Base-by-base conservation (phyloP, 192 early-diverging fungal genomes). In the Podila epicladia region DNA sequence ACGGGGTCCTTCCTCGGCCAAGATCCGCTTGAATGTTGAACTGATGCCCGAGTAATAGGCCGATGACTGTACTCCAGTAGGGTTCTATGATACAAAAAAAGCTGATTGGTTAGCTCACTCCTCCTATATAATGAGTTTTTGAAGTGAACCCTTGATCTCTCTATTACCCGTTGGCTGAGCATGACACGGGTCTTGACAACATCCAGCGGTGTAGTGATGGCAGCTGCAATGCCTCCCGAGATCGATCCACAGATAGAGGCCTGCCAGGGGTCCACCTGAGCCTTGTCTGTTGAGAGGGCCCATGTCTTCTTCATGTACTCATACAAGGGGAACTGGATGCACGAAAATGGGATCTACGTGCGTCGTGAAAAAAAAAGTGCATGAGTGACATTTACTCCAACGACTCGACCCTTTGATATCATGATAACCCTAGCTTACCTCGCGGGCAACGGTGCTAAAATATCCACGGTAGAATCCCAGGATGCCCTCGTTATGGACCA, bases 101-200 rank as follows among this genome's bases (percentile, higher is more conserved):
- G 12, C 1, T 15, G 8, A 45, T 41, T 0, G 13, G 41, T 45
- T 15, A 45, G 41, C 3, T 45, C 41, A 45, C 13, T 45, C 13
- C 41, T 17, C 35, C 15, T 45, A 41, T 9, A 41, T 0, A 41
- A 41, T 89, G 38, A 41, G 38, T 41, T 41, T 2, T 12, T 9
- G 38, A 41, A 9, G 38, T 2, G 2, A 41, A 41, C 11, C 9
- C 12, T 41, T 9, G 9, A 41, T 41, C 38, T 12, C 38, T 41
- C 12, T 41, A 12, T 41, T 41, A 45, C 41, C 41, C 41, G 41
- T 31, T 87, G 85, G 8, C 95, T 95, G n/a, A 99, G 86, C 97
- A 99, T 99, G 20, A 97, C 89, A 29, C 97, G 87, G 11, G 97
- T 99, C 85, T 98, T 99, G 65, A 96, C 89, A 0, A 99, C 96